Percentiles rank a stretch among this genome's conserved stretches.
phyloP scores from a whole-genome alignment of 2,329 filamentous ascomycete genomes.

The Alternaria conjuncta region DNA sequence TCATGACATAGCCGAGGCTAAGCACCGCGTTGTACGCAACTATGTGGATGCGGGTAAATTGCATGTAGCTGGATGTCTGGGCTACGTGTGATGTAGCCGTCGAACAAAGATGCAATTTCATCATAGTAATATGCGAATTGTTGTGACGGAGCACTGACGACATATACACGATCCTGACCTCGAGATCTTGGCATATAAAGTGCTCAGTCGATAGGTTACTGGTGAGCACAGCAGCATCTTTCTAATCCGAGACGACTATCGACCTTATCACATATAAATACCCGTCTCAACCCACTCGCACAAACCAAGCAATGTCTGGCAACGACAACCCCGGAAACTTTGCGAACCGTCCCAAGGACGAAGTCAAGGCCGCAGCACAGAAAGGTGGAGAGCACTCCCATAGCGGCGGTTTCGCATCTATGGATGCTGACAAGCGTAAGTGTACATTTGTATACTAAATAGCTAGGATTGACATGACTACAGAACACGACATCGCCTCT shows the following conservation, averaged over 20 bases:
- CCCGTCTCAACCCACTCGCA: background rate
- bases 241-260: background rate
- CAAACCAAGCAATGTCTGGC: conserved; percentile 22
- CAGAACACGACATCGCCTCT: conserved; percentile 62
- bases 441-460: background rate
- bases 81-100: background rate
- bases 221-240: background rate
- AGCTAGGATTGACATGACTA: background rate
- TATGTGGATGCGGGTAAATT: background rate
- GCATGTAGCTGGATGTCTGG: background rate
- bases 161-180: background rate
- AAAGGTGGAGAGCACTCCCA: conserved; percentile 53
- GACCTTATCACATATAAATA: background rate
- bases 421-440: conserved; percentile 46
- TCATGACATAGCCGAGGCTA: background rate
- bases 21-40: background rate
- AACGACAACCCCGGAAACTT: conserved; percentile 60
- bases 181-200: background rate
- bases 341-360: conserved; percentile 57
- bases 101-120: background rate
- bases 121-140: background rate
- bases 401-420: conserved; percentile 46
- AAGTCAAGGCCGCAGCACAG: conserved; percentile 53
- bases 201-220: background rate
- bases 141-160: background rate